These are phyloP conservation scores for Glycine tomentella DNA, from an alignment of 306 rosid genomes.

Conservation along the genomic window DNA sequence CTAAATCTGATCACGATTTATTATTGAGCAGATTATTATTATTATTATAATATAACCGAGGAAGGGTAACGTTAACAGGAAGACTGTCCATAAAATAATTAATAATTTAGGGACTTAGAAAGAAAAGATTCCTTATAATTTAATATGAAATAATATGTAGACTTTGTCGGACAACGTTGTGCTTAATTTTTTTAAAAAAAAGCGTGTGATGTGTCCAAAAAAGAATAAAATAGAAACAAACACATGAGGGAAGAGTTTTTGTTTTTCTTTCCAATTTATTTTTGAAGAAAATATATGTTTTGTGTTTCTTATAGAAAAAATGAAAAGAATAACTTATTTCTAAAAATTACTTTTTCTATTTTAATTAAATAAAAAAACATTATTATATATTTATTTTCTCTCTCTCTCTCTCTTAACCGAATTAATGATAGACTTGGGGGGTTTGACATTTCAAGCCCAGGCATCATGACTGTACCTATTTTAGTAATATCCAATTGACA, in stretches of 20 bases:
- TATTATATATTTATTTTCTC: neutral
- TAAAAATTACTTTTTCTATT: neutral
- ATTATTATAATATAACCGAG: neutral
- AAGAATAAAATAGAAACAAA: neutral
- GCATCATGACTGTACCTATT: conserved; percentile 6
- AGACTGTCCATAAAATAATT: neutral
- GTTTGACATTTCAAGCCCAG: conserved; percentile 2
- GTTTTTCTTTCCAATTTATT: too few relatives aligned
- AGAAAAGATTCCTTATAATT: conserved; percentile 9
- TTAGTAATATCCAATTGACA: neutral
- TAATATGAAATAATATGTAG: neutral
- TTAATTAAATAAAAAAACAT: neutral
- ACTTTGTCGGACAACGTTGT: neutral
- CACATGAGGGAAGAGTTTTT: neutral
- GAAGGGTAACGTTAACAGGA: neutral
- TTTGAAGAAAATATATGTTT: neutral
- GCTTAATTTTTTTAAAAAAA: neutral
- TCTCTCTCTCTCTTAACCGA: neutral
- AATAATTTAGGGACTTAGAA: neutral
- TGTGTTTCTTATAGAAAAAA: neutral
- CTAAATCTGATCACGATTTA: neutral
- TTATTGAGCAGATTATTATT: neutral
- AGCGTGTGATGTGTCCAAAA: neutral
- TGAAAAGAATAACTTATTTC: too few relatives aligned
- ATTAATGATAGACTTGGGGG: neutral